These are phyloP conservation scores for Clathrospora elynae DNA, from an alignment of 2,329 filamentous ascomycete species.

Conservation along the genomic window DNA sequence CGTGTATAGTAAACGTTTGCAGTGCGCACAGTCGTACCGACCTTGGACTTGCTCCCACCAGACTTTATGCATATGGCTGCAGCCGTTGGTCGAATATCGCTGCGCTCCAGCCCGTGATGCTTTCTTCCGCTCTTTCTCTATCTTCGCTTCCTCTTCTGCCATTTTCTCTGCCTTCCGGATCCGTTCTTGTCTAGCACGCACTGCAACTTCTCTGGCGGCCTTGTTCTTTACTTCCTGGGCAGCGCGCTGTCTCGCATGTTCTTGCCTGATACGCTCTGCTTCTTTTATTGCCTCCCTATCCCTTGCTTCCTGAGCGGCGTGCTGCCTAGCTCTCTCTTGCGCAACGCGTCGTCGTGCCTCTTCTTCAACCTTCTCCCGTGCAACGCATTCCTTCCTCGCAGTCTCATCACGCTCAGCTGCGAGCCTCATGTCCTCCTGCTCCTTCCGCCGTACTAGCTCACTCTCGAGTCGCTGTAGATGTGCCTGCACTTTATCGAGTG, in stretches of 20 bases:
- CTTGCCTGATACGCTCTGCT: not conserved
- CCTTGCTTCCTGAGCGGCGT: not conserved
- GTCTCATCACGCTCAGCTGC: not conserved
- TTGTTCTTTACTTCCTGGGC: not conserved
- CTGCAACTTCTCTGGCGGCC: constrained; percentile 3
- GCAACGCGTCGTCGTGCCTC: not conserved
- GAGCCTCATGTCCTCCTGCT: not conserved
- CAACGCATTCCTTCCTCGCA: constrained; percentile 1
- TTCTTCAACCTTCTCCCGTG: not conserved
- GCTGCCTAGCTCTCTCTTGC: not conserved
- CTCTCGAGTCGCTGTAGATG: not conserved
- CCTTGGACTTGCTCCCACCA: constrained; percentile 8
- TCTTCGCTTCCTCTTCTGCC: not conserved
- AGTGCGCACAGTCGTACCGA: constrained; percentile 1
- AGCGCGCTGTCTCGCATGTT: constrained; percentile 2
- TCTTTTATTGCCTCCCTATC: not conserved
- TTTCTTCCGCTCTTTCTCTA: not conserved
- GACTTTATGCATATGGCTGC: not conserved
- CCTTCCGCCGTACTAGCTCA: not conserved
- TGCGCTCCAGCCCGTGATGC: not conserved
- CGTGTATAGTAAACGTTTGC: not conserved
- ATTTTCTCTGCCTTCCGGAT: not conserved
- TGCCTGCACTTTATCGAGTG: not conserved
- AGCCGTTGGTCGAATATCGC: not conserved
- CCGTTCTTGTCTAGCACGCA: not conserved